Percentiles rank a stretch among this genome's conserved stretches.
phyloP scores from a whole-genome alignment of 2,329 filamentous ascomycete genomes.

The Beauveria medogensis region DNA sequence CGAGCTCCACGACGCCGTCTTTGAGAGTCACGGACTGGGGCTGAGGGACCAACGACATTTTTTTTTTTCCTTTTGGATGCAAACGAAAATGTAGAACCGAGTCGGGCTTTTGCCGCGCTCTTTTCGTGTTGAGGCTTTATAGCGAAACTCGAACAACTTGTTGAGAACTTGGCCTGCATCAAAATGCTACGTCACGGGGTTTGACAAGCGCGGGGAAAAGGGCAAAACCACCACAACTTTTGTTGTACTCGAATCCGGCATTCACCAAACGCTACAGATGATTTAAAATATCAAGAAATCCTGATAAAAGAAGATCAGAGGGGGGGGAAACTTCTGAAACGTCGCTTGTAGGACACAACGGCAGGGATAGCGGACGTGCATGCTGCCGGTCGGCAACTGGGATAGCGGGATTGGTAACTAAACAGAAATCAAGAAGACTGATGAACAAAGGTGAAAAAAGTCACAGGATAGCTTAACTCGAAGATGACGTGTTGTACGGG shows the following conservation, averaged over 20 bases:
- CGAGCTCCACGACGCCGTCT: slow-evolving; percentile 22
- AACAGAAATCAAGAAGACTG: no score
- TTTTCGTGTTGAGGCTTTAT: no score
- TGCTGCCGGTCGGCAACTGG: no score
- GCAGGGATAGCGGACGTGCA: no score
- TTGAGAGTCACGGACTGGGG: background rate
- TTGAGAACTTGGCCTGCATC: background rate
- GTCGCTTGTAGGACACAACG: no score
- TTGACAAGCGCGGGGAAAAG: background rate
- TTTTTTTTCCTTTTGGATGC: slow-evolving; percentile 8
- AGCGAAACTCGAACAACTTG: background rate
- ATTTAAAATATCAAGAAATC: no score
- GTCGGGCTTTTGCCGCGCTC: background rate
- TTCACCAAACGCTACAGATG: background rate
- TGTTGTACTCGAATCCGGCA: background rate
- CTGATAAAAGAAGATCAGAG: no score
- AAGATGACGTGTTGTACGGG: no score
- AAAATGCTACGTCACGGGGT: background rate
- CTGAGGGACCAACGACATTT: slow-evolving; percentile 20
- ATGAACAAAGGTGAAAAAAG: no score
- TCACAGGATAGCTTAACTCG: no score
- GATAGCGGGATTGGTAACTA: no score
- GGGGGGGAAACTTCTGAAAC: no score
- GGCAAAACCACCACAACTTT: background rate
- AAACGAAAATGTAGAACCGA: background rate